These are phyloP conservation scores for Harringtonia lauricola DNA, from an alignment of 2,329 filamentous ascomycete species.

Conservation along the genomic window DNA sequence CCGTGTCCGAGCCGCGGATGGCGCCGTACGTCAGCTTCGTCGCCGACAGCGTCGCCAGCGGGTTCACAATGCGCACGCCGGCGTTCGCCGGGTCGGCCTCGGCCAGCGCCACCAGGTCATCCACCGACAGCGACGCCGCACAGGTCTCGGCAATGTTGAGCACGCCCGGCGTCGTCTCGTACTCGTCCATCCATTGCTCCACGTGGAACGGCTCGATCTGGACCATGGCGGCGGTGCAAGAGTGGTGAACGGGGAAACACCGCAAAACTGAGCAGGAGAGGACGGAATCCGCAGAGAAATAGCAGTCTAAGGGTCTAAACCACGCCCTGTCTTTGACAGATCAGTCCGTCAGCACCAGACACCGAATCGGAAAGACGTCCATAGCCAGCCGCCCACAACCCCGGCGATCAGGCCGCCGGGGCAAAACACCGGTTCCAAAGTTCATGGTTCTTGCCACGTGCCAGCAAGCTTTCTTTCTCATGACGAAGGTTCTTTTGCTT, in stretches of 20 bases:
- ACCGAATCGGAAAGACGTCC: too few species aligned
- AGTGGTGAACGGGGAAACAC: too few species aligned
- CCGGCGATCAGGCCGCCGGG: too few species aligned
- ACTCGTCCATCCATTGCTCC: constrained; percentile 59
- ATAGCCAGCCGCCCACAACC: too few species aligned
- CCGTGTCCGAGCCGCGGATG: constrained; percentile 55
- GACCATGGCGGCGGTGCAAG: constrained; percentile 22
- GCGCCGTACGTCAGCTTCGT: constrained; percentile 59
- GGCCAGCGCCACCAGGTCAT: constrained; percentile 50
- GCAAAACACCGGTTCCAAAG: too few species aligned
- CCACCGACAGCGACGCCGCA: constrained; percentile 61
- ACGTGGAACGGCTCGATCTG: constrained; percentile 55
- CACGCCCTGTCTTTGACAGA: too few species aligned
- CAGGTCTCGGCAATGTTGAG: constrained; percentile 74
- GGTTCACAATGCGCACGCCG: constrained; percentile 10
- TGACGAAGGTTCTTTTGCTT: too few species aligned
- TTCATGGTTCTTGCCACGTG: too few species aligned
- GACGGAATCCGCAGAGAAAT: too few species aligned
- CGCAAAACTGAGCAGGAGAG: background rate
- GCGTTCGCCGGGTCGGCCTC: constrained; percentile 33
- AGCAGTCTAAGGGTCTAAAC: too few species aligned
- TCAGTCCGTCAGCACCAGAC: too few species aligned
- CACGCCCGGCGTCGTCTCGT: constrained; percentile 42
- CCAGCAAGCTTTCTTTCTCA: too few species aligned
- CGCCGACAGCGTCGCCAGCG: constrained; percentile 34